These are phyloP conservation scores for Magnolia sinica DNA, from an alignment of 164 flowering plant species.

Conservation along the genomic window DNA sequence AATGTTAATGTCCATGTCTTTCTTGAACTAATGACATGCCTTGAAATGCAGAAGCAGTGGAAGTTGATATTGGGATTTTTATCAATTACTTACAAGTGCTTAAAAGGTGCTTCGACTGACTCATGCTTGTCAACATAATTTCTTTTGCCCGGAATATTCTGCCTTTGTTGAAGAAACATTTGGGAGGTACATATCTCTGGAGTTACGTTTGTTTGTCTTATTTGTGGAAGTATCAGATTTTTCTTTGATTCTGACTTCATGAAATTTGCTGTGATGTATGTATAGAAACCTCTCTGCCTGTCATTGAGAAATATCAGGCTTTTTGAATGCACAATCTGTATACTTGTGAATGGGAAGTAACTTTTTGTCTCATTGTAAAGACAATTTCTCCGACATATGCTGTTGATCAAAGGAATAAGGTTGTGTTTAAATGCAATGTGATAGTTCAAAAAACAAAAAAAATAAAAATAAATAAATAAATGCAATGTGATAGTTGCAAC, in stretches of 20 bases:
- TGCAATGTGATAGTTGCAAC: no score
- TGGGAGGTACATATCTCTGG: constrained; percentile 42
- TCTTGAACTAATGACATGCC: not conserved
- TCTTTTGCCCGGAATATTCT: constrained; percentile 12
- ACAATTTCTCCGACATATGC: not conserved
- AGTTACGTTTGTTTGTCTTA: not conserved
- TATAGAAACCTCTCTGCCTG: not conserved
- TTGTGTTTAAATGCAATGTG: no score
- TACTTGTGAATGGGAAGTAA: not conserved
- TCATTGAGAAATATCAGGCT: not conserved
- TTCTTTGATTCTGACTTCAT: not conserved
- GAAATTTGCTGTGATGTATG: not conserved
- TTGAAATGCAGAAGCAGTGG: constrained; percentile 55
- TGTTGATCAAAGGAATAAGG: no score
- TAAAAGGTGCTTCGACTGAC: constrained; percentile 58
- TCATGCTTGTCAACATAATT: constrained; percentile 30
- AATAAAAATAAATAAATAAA: no score
- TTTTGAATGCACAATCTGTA: no score
- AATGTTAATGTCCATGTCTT: not conserved
- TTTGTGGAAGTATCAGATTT: not conserved
- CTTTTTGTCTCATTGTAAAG: not conserved
- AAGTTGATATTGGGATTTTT: constrained; percentile 49
- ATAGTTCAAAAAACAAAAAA: no score
- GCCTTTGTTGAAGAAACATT: constrained; percentile 30
- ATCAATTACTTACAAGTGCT: constrained; percentile 52